Base-by-base conservation (phyloP, 192 early-diverging fungal species). In the Radiomyces spectabilis region DNA sequence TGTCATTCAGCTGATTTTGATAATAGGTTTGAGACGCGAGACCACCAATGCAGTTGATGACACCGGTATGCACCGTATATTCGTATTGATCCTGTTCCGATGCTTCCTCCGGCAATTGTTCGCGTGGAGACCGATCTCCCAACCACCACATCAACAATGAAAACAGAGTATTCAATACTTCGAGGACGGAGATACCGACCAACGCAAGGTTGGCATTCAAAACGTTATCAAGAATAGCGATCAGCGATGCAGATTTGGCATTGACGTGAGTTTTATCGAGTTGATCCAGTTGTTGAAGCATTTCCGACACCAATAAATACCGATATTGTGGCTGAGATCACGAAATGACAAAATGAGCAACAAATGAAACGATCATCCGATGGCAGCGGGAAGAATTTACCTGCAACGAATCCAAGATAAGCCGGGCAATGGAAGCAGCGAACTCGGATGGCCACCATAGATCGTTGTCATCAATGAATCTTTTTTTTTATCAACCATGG, bases 21-120 rank as follows among this genome's bases (percentile, higher is more conserved):
- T 81, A 81, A 40, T 81, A 81, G 24, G 76, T 75, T 26, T 81
- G 79, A 2, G 68, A 77, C 1, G 66, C 74, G 22, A 81, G 59
- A 24, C 76, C 76, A 38, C 46, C 53, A 35, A 68, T 61, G 19
- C 57, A 46, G 31, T 61, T 40, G 7, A 52, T 27, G n/a, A 68
- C 16, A 19, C 45, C 49, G 24, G 42, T 24, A 9, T 61, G 55
- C 7, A 61, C 53, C 13, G 37, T 48, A 22, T 61, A 51, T 19
- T 26, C 39, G 10, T 55, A 49, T 6, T 25, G 21, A 5, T 27
- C 31, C 12, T 48, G 39, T 21, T 52, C 30, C n/a, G n/a, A n/a
- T n/a, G n/a, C n/a, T n/a, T n/a, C n/a, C n/a, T n/a, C n/a, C 16
- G 24, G 31, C 22, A 32, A n/a, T 53, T 38, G 2, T 44, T 22